phyloP scores from a whole-genome alignment of 352 stramenopile genomes.

The Pythium aquatile region DNA sequence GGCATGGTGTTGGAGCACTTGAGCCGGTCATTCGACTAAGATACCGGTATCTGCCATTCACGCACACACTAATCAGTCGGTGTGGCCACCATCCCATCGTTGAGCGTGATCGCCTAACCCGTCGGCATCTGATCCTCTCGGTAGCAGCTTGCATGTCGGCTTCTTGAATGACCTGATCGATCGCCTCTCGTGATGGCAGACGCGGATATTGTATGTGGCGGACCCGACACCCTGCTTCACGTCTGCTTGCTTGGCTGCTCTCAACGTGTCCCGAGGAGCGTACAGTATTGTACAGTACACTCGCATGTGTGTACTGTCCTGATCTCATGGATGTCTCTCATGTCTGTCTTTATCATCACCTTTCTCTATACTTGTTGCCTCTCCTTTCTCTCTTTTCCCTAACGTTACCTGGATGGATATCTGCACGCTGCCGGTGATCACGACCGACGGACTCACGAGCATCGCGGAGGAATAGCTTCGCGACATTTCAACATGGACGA shows the following conservation, averaged over 20 bases:
- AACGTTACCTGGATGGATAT: constrained; percentile 1
- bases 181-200: background rate
- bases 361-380: constrained; percentile 35
- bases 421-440: constrained; percentile 1
- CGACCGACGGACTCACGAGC: background rate
- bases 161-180: too few relatives aligned
- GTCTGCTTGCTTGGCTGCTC: background rate
- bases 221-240: too few relatives aligned
- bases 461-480: constrained; percentile 2
- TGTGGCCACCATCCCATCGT: background rate
- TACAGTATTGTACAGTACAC: background rate
- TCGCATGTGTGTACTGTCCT: background rate
- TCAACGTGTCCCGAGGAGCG: background rate
- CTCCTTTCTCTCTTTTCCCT: background rate
- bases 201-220: too few relatives aligned
- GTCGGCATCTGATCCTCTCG: background rate
- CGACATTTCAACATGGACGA: constrained; percentile 8
- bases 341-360: constrained; percentile 43
- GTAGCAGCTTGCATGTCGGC: background rate
- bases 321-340: background rate
- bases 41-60: too few relatives aligned
- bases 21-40: background rate
- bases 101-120: background rate
- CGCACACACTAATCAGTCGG: background rate
- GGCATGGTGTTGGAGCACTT: background rate